Conservation (phyloP, 23 red algal species). For the Gracilaria caudata region DNA sequence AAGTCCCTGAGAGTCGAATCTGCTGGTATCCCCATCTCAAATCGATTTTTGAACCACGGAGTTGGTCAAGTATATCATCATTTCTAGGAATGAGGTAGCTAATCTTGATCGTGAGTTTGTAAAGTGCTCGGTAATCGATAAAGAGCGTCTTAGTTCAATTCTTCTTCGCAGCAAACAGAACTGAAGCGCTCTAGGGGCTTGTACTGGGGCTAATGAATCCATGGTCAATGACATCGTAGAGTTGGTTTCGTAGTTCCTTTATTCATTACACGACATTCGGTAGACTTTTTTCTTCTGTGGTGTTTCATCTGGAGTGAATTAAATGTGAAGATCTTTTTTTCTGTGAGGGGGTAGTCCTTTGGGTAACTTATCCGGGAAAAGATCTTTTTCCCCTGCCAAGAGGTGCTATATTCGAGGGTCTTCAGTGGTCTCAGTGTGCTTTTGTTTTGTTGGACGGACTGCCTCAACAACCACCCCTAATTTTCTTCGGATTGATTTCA, state of each 20-base stretch:
- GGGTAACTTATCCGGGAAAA: constrained; percentile 16
- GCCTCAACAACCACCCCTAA: not conserved
- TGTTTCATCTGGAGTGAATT: not conserved
- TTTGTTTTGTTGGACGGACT: not conserved
- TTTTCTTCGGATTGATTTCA: not conserved
- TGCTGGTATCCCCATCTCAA: constrained; percentile 1
- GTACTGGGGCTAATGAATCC: constrained; percentile 27
- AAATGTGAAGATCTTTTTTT: constrained; percentile 17
- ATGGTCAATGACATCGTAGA: not conserved
- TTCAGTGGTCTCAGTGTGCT: not conserved
- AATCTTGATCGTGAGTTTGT: not conserved
- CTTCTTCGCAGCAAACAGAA: constrained; percentile 37
- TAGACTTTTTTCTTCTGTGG: constrained; percentile 28
- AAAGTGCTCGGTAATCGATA: not conserved
- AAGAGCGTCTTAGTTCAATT: not conserved
- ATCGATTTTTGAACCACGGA: constrained; percentile 7
- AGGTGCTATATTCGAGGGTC: not conserved
- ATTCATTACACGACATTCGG: not conserved
- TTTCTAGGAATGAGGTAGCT: not conserved
- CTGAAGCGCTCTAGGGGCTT: constrained; percentile 13
- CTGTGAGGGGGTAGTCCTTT: constrained; percentile 33
- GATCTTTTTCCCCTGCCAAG: not conserved
- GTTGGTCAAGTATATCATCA: constrained; percentile 24
- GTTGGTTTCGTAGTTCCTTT: constrained; percentile 8
- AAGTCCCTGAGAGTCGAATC: not conserved